These are phyloP conservation scores for Talinum fruticosum DNA, from an alignment of 148 eudicot genomes.

Conservation along the genomic window DNA sequence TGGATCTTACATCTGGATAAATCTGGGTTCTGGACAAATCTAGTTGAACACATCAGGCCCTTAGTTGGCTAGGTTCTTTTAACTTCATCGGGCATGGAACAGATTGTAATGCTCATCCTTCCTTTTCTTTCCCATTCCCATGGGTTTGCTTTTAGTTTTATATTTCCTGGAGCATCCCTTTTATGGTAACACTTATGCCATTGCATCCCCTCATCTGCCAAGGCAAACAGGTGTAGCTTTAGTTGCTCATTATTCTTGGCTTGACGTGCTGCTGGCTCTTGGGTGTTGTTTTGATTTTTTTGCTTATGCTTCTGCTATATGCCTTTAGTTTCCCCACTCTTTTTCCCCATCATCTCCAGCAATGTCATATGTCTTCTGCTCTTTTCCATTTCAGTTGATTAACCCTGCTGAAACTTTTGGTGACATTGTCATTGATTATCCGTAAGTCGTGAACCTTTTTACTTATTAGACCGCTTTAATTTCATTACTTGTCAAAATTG, in stretches of 20 bases:
- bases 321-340: background rate
- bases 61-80: background rate
- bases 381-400: constrained; percentile 53
- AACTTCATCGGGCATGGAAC: background rate
- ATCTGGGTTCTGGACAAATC: background rate
- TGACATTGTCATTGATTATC: constrained; percentile 96
- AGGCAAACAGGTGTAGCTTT: too few relatives aligned
- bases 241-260: too few relatives aligned
- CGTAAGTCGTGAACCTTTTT: constrained; percentile 55
- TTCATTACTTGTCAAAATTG: background rate
- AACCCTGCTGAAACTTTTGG: constrained; percentile 99
- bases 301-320: background rate
- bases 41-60: background rate
- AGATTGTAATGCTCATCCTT: background rate
- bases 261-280: too few relatives aligned
- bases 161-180: too few relatives aligned
- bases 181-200: too few relatives aligned
- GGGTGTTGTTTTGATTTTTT: too few relatives aligned
- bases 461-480: background rate
- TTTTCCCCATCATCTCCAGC: background rate
- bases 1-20: background rate
- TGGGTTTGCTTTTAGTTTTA: too few relatives aligned
- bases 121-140: too few relatives aligned
- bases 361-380: background rate
- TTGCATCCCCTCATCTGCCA: too few relatives aligned